A percentile compares a stretch with the other conserved stretches of the same genome.
phyloP scores from a whole-genome alignment of 2,329 filamentous ascomycete species.

The Fusarium fujikuroi region DNA sequence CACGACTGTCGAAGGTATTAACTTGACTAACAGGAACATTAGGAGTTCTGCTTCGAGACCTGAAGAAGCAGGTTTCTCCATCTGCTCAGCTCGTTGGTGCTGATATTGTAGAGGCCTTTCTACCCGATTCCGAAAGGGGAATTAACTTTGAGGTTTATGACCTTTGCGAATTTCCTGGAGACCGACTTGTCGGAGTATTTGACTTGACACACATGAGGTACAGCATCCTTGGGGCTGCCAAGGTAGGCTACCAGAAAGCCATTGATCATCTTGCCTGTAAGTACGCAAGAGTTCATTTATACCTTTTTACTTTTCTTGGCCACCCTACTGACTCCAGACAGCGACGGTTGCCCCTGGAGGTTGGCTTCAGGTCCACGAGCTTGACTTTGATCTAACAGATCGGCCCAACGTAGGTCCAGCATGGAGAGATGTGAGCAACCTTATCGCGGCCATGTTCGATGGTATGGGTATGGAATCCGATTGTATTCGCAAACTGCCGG shows the following conservation, averaged over 20 bases:
- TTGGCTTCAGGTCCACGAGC: conserved; percentile 24
- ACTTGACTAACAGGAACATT: rapidly evolving
- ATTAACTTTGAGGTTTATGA: conserved; percentile 11
- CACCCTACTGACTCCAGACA: neutral
- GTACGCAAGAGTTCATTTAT: rapidly evolving
- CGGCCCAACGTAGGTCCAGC: neutral
- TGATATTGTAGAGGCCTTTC: conserved; percentile 14
- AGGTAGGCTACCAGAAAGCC: neutral
- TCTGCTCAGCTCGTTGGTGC: conserved; percentile 25
- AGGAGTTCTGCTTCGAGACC: conserved; percentile 16
- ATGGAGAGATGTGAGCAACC: neutral
- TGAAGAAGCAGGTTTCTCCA: conserved; percentile 12
- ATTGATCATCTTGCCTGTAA: neutral
- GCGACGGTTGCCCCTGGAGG: conserved; percentile 12
- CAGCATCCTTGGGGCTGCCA: neutral
- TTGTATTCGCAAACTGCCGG: neutral
- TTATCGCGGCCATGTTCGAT: conserved; percentile 13
- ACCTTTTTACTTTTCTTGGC: rapidly evolving
- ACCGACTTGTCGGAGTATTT: neutral
- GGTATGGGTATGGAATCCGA: conserved; percentile 4
- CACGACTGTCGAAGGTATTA: rapidly evolving
- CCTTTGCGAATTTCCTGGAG: neutral
- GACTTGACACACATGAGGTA: conserved; percentile 19
- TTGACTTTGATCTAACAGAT: neutral
- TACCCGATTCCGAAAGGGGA: neutral